Evolutionary conservation across 805 yeast species (phyloP), one percentile per base, ranked within the genome.

Genomic region (Zygosaccharomyces siamensis): DNA sequence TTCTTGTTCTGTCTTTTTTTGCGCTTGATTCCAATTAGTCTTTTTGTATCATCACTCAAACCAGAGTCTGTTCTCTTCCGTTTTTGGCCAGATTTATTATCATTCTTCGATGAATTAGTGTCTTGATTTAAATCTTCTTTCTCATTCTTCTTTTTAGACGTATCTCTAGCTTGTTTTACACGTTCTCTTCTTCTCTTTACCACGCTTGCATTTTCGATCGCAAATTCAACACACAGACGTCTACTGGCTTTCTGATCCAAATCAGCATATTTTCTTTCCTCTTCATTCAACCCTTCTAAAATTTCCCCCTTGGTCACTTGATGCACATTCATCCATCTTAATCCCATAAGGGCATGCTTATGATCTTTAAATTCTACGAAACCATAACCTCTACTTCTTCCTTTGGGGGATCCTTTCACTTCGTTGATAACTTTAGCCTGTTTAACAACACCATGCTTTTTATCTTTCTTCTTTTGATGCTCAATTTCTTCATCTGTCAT

Each of bases 341-440:
- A 78, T 2, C 95, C 97, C 97, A 89, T 90, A 56, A 93, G 76
- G 0, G 99, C 98, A 54, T 84, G 67, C 68, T 85, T 86, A 68
- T 93, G 99, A 68, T 90, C 96, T 69, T 89, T 82, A 68, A 77
- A 89, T 70, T 93, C 98, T 39, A 93, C 69, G 75, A 93, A 92
- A 54, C 99, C 99, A 62, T 92, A 93, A 52, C 99, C 99, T 74
- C 97, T 84, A 62, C 93, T 83, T 68, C 99, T 79, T 48, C 99
- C 99, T 26, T 76, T 69, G 23, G 84, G 84, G 7, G 92, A 74
- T 6, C 89, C 96, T 66, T 90, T 92, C 39, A 88, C 86, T 70
- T 93, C 99, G 76, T 80, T 86, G 53, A 93, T 86, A 55, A 93
- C 84, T 72, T 93, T 93, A 23, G 97, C 86, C 70, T 93, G 98